Percentiles rank a stretch among this genome's conserved stretches.
Evolutionary conservation across 2,329 filamentous ascomycete genomes (phyloP).

Genomic region (Fusarium hainanense): DNA sequence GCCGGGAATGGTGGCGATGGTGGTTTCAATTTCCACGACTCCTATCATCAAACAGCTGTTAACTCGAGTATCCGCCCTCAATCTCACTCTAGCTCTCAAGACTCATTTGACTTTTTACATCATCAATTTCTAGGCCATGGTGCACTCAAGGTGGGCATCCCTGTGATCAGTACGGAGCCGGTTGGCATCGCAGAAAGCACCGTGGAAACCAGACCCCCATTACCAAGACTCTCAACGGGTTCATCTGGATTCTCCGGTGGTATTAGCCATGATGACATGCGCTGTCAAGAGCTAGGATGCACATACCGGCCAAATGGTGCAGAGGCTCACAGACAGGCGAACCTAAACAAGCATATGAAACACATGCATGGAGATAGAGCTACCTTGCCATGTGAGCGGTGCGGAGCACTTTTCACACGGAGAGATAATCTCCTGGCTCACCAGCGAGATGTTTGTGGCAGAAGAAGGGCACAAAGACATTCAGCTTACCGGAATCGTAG

Average conservation of each 20-base stretch:
- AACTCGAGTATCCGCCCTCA: accelerated
- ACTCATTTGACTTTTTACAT: accelerated
- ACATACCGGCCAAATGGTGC: accelerated
- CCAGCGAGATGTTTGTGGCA: background rate
- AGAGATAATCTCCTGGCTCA: background rate
- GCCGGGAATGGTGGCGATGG: too few species aligned
- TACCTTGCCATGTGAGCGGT: background rate
- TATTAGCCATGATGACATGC: accelerated
- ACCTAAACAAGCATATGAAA: background rate
- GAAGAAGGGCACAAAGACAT: accelerated
- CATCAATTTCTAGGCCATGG: accelerated
- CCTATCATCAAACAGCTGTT: too few species aligned
- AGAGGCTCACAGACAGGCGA: accelerated
- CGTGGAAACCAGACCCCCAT: background rate
- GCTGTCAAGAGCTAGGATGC: background rate
- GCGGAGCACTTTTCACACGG: background rate
- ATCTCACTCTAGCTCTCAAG: accelerated
- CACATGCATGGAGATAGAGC: background rate
- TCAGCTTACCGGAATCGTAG: background rate
- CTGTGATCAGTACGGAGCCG: background rate
- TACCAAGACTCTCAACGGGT: accelerated
- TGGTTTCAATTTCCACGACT: too few species aligned
- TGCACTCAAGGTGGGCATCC: accelerated
- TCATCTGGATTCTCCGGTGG: accelerated
- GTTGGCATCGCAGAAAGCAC: background rate